Base-by-base conservation (phyloP, 257 asterid genomes). In the Agastache rugosa region DNA sequence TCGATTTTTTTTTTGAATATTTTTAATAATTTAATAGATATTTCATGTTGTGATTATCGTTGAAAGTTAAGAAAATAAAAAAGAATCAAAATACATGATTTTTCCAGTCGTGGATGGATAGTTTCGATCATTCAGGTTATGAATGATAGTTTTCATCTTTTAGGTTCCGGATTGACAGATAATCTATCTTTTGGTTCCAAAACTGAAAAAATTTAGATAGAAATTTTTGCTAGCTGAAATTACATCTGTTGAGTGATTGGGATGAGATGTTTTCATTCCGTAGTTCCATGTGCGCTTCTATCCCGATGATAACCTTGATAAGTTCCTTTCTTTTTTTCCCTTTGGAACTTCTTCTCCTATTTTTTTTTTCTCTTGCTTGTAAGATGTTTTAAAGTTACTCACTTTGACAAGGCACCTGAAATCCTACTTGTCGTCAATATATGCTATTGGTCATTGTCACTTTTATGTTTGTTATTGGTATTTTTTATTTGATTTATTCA, bases 391-490 rank as follows among this genome's bases (percentile, higher is more conserved):
- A 19, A 64, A 16, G 54, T 41, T 19, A 1, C 56, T 47, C 56
- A 23, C 10, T 67, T 27, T 47, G 42, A 8, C n/a, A 10, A 45
- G 60, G 25, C 19, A 45, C 44, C 58, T 67, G 53, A 14, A 15
- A 22, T 42, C 71, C 54, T n/a, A 7, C 17, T 19, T 19, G 11
- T 20, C 2, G 11, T 10, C 27, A 63, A 39, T 44, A 19, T 19
- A 9, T 47, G 63, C 35, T 69, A 31, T 35, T 12, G 22, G 17
- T 20, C 16, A 22, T 7, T 53, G 39, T 47, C 47, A 48, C 31
- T 60, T 68, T 67, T 61, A 45, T 44, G 53, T 31, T 41, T 51
- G 15, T 41, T 23, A 44, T 15, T 76, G 48, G 25, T 60, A 54
- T 56, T 54, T 65, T 54, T 67, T 27, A 27, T 37, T 23, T 25